A percentile compares a stretch with the other conserved stretches of the same genome.
These are phyloP conservation scores for Sistotremastrum suecicum DNA, from an alignment of 768 basidiomycete genomes.

Conservation along the genomic window DNA sequence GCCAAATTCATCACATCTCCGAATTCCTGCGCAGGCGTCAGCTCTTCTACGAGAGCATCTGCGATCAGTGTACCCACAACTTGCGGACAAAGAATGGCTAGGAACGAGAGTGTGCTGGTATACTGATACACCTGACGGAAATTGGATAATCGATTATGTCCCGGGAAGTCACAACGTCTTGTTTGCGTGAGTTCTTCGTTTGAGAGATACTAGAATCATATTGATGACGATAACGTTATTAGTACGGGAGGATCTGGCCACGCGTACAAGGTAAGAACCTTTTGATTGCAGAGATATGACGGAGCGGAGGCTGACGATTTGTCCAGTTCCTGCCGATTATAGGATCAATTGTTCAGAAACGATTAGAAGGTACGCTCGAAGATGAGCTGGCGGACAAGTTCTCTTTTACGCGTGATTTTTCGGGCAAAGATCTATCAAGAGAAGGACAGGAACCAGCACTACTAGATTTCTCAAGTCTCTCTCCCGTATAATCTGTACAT, in stretches of 20 bases:
- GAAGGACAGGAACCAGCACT: background rate
- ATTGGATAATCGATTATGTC: slow-evolving; percentile 81
- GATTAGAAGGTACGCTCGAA: slow-evolving; percentile 50
- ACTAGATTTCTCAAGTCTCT: too few species aligned
- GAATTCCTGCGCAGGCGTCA: slow-evolving; percentile 49
- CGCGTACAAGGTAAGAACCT: slow-evolving; percentile 4
- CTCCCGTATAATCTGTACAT: too few species aligned
- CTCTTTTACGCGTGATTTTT: slow-evolving; percentile 34
- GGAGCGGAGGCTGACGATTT: background rate
- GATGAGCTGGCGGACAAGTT: slow-evolving; percentile 43
- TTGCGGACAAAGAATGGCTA: slow-evolving; percentile 57
- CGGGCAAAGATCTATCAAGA: background rate
- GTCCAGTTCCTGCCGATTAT: slow-evolving; percentile 75
- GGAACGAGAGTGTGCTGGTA: slow-evolving; percentile 88
- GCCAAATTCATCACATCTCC: slow-evolving; percentile 32
- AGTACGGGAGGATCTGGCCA: background rate
- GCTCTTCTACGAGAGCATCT: slow-evolving; percentile 37
- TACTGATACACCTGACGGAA: slow-evolving; percentile 69
- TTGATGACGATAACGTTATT: background rate
- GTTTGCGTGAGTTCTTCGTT: slow-evolving; percentile 79
- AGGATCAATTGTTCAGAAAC: slow-evolving; percentile 61
- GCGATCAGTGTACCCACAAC: slow-evolving; percentile 52
- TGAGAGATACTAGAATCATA: slow-evolving; percentile 67
- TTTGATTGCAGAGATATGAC: background rate
- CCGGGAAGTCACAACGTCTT: slow-evolving; percentile 45